These are phyloP conservation scores for Thelonectria blattea DNA, from an alignment of 2,329 filamentous ascomycete species.

Conservation along the genomic window DNA sequence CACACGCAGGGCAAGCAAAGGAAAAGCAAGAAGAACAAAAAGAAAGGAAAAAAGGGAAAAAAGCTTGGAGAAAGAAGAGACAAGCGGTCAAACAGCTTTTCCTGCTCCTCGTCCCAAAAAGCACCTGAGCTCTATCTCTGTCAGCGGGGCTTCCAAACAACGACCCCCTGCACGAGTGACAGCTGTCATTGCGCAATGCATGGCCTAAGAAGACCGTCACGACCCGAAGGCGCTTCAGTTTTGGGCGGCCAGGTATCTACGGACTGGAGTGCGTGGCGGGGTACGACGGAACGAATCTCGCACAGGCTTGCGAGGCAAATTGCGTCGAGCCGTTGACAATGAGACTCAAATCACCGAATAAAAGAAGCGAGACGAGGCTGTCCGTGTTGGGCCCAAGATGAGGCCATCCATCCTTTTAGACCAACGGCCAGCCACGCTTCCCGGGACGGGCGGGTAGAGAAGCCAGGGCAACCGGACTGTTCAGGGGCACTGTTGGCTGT, in stretches of 20 bases:
- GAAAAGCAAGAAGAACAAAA: neutral
- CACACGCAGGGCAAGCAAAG: neutral
- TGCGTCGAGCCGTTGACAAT: neutral
- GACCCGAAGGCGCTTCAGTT: neutral
- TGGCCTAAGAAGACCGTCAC: neutral
- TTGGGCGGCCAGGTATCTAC: neutral
- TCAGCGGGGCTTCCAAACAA: conserved; percentile 24
- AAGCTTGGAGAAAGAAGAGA: conserved; percentile 10
- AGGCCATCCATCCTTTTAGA: conserved; percentile 14
- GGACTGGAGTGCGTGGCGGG: too few relatives aligned
- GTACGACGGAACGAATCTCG: neutral
- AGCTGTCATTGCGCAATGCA: conserved; percentile 13
- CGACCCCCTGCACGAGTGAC: conserved; percentile 5
- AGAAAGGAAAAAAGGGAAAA: neutral
- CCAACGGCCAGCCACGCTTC: neutral
- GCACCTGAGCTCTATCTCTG: conserved; percentile 30
- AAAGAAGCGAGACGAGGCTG: neutral
- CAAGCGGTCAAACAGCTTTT: conserved; percentile 27
- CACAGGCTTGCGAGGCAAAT: neutral
- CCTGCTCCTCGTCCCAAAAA: conserved; percentile 21
- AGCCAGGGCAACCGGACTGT: neutral
- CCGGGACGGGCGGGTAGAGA: neutral
- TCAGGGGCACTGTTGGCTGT: neutral
- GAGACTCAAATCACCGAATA: neutral
- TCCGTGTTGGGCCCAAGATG: conserved; percentile 15